Evolutionary conservation across 2,329 filamentous ascomycete species (phyloP).

Genomic region (Tolypocladium nubicola): DNA sequence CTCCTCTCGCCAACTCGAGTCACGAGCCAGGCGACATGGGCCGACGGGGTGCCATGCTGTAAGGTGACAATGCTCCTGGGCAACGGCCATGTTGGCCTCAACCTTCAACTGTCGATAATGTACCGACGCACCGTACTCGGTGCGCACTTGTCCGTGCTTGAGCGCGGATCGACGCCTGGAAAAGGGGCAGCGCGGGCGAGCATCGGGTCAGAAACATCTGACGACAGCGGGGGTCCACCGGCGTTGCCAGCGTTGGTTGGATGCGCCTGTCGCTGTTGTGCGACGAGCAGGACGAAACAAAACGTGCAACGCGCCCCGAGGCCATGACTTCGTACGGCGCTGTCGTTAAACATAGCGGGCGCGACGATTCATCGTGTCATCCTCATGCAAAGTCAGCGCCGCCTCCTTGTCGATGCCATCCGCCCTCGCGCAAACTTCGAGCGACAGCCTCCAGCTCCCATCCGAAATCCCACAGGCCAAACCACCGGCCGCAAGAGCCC

Average conservation of each 20-base stretch:
- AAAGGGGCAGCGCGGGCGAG: background rate
- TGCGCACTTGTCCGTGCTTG: background rate
- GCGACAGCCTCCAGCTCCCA: background rate
- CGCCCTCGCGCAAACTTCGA: background rate
- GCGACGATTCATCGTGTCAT: background rate
- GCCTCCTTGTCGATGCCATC: background rate
- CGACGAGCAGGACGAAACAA: background rate
- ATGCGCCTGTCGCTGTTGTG: background rate
- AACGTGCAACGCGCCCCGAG: background rate
- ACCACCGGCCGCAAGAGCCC: background rate
- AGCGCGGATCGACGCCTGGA: background rate
- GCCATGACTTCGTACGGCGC: background rate
- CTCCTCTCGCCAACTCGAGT: background rate
- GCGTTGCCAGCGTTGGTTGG: background rate
- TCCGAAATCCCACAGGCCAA: background rate
- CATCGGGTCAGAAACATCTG: background rate
- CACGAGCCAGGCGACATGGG: too few relatives aligned
- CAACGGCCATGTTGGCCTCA: background rate
- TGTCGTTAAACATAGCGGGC: background rate
- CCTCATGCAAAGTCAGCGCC: background rate
- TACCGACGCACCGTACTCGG: too few relatives aligned
- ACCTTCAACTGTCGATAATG: background rate
- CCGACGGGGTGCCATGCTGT: background rate
- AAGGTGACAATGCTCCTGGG: background rate
- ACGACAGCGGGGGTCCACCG: background rate